Conservation (phyloP, 2,329 filamentous ascomycete genomes). For the Fusarium algeriense region DNA sequence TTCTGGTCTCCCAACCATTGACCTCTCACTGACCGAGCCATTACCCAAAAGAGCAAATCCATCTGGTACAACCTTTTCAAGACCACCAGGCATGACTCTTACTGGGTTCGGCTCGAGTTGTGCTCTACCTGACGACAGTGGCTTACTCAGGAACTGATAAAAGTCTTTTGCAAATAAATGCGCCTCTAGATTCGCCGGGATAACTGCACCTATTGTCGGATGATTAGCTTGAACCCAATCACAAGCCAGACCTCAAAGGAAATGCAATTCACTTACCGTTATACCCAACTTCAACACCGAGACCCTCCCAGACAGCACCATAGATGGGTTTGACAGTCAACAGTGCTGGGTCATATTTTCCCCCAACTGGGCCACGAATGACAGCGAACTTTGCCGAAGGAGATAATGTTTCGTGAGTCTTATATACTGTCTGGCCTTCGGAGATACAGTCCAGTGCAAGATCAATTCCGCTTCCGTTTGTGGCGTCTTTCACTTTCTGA, state of each 20-base stretch:
- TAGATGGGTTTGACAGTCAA: slow-evolving; percentile 52
- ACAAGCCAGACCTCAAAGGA: too few species aligned
- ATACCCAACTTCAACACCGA: slow-evolving; percentile 56
- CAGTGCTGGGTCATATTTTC: slow-evolving; percentile 38
- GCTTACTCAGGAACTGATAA: slow-evolving; percentile 51
- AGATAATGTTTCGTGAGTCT: slow-evolving; percentile 45
- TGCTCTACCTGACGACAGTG: neutral
- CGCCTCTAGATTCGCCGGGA: slow-evolving; percentile 42
- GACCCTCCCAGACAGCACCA: slow-evolving; percentile 58
- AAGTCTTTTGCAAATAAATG: slow-evolving; percentile 52
- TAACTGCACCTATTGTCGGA: neutral
- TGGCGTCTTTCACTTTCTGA: slow-evolving; percentile 44
- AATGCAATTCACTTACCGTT: slow-evolving; percentile 42
- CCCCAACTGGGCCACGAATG: slow-evolving; percentile 42
- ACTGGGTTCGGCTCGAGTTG: slow-evolving; percentile 49
- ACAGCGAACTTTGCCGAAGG: slow-evolving; percentile 44
- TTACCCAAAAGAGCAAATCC: slow-evolving; percentile 47
- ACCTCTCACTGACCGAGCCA: slow-evolving; percentile 41
- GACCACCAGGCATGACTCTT: slow-evolving; percentile 50
- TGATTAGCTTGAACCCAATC: rapidly evolving
- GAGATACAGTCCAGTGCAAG: slow-evolving; percentile 57
- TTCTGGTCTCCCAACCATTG: slow-evolving; percentile 35
- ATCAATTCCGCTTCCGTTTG: slow-evolving; percentile 48
- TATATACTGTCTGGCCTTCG: slow-evolving; percentile 52
- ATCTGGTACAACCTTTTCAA: slow-evolving; percentile 46